Evolutionary conservation across 2,329 filamentous ascomycete genomes (phyloP), one percentile per base, ranked within the genome.

Genomic region (Verticillium longisporum): DNA sequence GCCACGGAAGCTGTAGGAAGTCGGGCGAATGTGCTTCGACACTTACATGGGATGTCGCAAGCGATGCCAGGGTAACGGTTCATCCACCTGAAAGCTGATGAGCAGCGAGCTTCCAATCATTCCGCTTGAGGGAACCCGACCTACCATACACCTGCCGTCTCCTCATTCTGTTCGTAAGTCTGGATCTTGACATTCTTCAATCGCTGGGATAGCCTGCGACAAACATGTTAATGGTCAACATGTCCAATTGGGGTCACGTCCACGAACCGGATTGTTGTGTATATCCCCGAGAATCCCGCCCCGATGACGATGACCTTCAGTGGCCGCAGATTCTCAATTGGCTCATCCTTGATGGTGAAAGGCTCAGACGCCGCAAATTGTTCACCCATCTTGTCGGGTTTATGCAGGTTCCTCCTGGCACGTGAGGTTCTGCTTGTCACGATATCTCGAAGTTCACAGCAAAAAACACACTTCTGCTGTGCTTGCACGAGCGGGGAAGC

Each of bases 261-360:
- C 34, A 36, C 34, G 13, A 13, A 36, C 50, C 50, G 21, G 21
- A 55, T 55, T 21, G 50, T 55, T 21, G 50, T 31, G 50, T 55
- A 55, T 7, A 64, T 64, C 31, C 59, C 61, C 21, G 63, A 62
- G 15, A 62, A 60, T 7, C 63, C 63, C 9, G 59, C 62, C 4
- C 62, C 62, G 31, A 64, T 64, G 41, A 60, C 58, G 32, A 64
- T 59, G 5, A 64, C 62, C n/a, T 56, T 60, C 32, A 62, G 60
- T 4, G 61, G 61, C 4, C 61, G 38, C 50, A 31, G 50, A 31
- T 55, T 55, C 18, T 55, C 50, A 11, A 55, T 31, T 4, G 50
- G 50, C 50, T 21, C 50, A 55, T 55, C 50, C 50, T 55, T 55
- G 50, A 55, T 21, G 50, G 14, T 9, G 9, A 55, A 55, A 21